A percentile compares a stretch with the other conserved stretches of the same genome.
Conservation (phyloP, 768 basidiomycete genomes). For the Leccinellum albellum region DNA sequence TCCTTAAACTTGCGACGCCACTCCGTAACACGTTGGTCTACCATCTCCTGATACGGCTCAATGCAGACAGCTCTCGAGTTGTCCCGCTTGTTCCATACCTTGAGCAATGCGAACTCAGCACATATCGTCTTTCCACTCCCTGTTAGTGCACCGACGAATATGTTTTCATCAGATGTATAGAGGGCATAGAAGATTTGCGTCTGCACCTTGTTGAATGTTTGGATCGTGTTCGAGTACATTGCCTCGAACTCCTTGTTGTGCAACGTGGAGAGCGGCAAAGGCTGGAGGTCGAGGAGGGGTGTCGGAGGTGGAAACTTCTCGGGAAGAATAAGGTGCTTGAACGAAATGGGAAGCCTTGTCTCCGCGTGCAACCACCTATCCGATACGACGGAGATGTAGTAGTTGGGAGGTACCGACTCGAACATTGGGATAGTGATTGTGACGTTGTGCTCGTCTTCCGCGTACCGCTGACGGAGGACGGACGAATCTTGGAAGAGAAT, state of each 20-base stretch:
- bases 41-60: conserved; percentile 97
- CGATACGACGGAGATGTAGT: conserved; percentile 92
- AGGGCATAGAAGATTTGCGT: conserved; percentile 98
- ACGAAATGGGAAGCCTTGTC: conserved; percentile 90
- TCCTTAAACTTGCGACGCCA: conserved; percentile 83
- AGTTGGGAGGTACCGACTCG: conserved; percentile 96
- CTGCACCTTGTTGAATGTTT: conserved; percentile 97
- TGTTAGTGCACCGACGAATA: conserved; percentile 94
- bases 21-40: conserved; percentile 82
- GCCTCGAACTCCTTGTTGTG: conserved; percentile 92
- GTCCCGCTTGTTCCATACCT: conserved; percentile 90
- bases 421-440: conserved; percentile 95
- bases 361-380: conserved; percentile 96
- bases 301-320: conserved; percentile 95
- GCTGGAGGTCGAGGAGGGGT: conserved; percentile 87
- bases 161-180: conserved; percentile 94
- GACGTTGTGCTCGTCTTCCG: conserved; percentile 90
- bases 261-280: conserved; percentile 83
- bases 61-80: conserved; percentile 87
- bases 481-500: conserved; percentile 95
- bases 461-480: conserved; percentile 86
- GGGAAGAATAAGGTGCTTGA: conserved; percentile 96
- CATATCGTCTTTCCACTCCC: conserved; percentile 97
- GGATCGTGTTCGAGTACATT: conserved; percentile 76
- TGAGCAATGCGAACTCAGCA: conserved; percentile 91